Conservation (phyloP, 176 grass and related monocot species). For the Ensete glaucum region DNA sequence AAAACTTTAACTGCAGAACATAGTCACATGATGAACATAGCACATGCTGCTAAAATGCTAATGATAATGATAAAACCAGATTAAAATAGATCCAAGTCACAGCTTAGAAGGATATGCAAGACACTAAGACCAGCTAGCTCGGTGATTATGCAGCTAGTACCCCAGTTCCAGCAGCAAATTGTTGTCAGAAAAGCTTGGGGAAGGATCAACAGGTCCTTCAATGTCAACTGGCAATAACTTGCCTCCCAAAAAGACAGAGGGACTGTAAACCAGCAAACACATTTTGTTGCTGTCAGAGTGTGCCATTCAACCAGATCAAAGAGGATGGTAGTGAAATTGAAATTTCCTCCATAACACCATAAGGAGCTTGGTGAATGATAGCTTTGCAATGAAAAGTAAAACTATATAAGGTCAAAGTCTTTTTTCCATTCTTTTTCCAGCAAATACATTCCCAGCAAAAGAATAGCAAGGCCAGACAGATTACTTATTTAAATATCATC, state of each 20-base stretch:
- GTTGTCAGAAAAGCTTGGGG: not conserved
- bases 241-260: not conserved
- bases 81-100: not conserved
- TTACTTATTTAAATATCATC: not conserved
- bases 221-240: not conserved
- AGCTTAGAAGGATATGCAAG: not conserved
- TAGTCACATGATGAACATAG: no score
- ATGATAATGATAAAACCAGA: not conserved
- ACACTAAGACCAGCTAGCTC: not conserved
- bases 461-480: not conserved
- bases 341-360: not conserved
- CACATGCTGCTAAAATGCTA: not conserved
- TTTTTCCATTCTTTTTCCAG: not conserved
- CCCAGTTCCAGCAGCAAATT: not conserved
- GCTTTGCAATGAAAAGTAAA: not conserved
- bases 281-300: not conserved
- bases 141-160: not conserved
- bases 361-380: not conserved
- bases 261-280: not conserved
- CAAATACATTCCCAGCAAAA: not conserved
- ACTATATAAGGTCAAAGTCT: not conserved
- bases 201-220: not conserved
- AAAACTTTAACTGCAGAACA: no score
- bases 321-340: not conserved
- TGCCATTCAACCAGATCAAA: not conserved